Base-by-base conservation (phyloP, 1,284 basidiomycete genomes). In the Xanthoconium separans region DNA sequence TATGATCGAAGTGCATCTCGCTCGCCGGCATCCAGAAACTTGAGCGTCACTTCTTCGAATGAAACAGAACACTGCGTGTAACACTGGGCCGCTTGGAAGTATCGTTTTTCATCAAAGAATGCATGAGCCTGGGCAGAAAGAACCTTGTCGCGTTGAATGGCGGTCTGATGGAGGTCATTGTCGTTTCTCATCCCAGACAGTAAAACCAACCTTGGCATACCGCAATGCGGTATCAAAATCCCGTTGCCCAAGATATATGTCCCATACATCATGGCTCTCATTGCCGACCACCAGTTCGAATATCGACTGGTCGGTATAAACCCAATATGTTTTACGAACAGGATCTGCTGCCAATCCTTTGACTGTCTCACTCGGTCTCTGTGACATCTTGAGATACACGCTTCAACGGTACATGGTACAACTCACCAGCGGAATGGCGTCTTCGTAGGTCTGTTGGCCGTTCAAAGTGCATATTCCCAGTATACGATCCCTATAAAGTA, bases 231-330 rank as follows among this genome's bases (percentile, higher is more conserved):
- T 70, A 13, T 93, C 88, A 60, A 85, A 95, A 46, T 87, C 81
- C 2, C 82, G 84, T 63, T 91, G 86, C 49, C 87, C 82, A 5
- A 98, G 79, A 70, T 93, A 93, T 46, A 95, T 88, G 57, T 87
- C 87, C 97, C 97, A 99, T 7, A 99, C 87, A 66, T 98, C 91
- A 4, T 95, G 84, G 63, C 91, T 91, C 74, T 99, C 97, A 61
- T 96, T 92, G 11, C 80, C 80, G 16, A 94, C 80, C 15, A 90
- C 84, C 18, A 99, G 75, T 66, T 99, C 97, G 64, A 93, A 95
- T 43, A 99, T 82, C 0, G 92, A 91, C 55, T 87, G 82, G 61
- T 93, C 86, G 0, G 96, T 95, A 69, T 91, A 97, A 2, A 97
- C 81, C 97, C 97, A 99, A 64, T 91, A 96, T 5, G 96, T 98